These are phyloP conservation scores for Venturiaceae sp. DNA, from an alignment of 2,329 filamentous ascomycete species.

Conservation along the genomic window DNA sequence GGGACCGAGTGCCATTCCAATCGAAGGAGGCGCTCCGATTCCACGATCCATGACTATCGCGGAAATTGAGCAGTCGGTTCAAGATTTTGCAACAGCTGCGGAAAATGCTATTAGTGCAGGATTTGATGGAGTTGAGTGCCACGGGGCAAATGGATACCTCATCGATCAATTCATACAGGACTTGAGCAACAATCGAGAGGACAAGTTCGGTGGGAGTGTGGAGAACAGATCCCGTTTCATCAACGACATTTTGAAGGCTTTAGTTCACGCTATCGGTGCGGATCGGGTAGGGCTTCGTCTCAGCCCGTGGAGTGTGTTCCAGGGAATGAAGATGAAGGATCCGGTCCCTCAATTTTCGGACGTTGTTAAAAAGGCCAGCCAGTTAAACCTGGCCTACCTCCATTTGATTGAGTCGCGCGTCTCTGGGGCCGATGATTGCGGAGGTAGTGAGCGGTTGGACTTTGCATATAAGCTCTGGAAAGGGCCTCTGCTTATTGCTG, in stretches of 20 bases:
- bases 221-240: conserved; percentile 41
- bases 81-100: conserved; percentile 31
- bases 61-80: conserved; percentile 27
- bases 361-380: conserved; percentile 40
- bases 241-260: conserved; percentile 43
- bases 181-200: conserved; percentile 42
- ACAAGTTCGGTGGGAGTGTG: conserved; percentile 36
- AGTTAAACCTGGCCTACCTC: conserved; percentile 48
- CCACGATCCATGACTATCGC: conserved; percentile 25
- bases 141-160: conserved; percentile 45
- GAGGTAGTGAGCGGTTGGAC: conserved; percentile 21
- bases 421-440: conserved; percentile 26
- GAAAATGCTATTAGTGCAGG: conserved; percentile 38
- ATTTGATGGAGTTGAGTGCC: conserved; percentile 51
- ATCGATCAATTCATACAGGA: conserved; percentile 53
- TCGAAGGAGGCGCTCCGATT: conserved; percentile 22
- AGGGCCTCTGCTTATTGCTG: conserved; percentile 27
- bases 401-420: conserved; percentile 52
- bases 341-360: conserved; percentile 55
- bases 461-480: conserved; percentile 1
- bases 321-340: conserved; percentile 54
- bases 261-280: conserved; percentile 40
- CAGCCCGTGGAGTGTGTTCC: conserved; percentile 50
- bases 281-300: conserved; percentile 48
- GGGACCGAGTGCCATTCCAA: conserved; percentile 14